Base-by-base conservation (phyloP, 371 early-diverging fungal species). In the Mucor plumbeus region DNA sequence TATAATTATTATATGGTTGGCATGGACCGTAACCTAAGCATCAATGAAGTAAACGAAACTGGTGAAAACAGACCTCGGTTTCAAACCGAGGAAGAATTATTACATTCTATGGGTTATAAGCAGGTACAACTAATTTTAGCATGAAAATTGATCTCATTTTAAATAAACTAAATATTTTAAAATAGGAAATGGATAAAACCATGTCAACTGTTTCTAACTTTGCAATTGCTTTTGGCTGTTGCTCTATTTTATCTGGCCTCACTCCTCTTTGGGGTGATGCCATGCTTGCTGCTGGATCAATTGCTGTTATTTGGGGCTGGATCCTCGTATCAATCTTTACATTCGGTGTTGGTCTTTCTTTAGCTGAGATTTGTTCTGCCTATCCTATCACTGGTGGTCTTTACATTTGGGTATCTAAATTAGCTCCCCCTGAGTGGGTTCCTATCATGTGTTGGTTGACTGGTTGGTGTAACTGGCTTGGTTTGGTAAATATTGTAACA, bases 301-400 rank as follows among this genome's bases (percentile, higher is more conserved):
- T 88, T 61, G 85, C 86, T 10, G 80, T 90, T 48, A 80, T 88
- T 39, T 91, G 90, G 90, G 90, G 90, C 39, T 92, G 90, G 88
- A 54, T 90, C 33, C 59, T 88, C 17, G 88, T 88, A 9, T 83
- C 86, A 11, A 50, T 84, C 64, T 88, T 89, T 61, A 88, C 89
- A 1, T 78, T 90, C 74, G 76, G 81, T 65, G 83, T 90, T 14
- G 92, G 86, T 15, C 70, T 90, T 21, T 86, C 89, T 9, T 70
- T 92, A 68, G 92, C 92, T 21, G 92, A 92, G 72, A 92, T 92
- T 59, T 90, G 90, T 62, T 87, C 88, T 3, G 86, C 92, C 3
- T 88, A 80, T 72, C 90, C 92, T 9, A 85, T 89, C 13, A 86
- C 89, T 13, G 92, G 92, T 14, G 80, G 80, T n/a, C 64, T 79